A percentile compares a stretch with the other conserved stretches of the same genome.
phyloP scores from a whole-genome alignment of 768 basidiomycete genomes.

The Hemileccinum impolitum region DNA sequence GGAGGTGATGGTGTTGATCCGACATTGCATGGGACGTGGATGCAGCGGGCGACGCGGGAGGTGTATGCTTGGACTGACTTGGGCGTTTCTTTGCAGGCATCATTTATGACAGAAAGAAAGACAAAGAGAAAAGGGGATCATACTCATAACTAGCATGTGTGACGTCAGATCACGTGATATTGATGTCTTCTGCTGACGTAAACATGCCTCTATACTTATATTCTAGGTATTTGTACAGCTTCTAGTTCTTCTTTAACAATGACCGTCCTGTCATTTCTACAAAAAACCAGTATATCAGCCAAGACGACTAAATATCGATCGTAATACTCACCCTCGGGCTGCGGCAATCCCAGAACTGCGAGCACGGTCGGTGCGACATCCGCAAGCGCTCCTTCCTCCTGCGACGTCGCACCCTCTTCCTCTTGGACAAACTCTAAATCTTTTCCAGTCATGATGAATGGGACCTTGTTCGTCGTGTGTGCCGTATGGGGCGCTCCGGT shows the following conservation, averaged over 20 bases:
- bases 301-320: not conserved
- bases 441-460: slow-evolving; percentile 82
- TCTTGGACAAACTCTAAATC: slow-evolving; percentile 53
- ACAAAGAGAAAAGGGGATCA: not conserved
- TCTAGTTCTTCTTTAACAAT: slow-evolving; percentile 27
- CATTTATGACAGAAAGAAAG: not conserved
- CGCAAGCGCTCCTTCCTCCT: slow-evolving; percentile 74
- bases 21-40: slow-evolving; percentile 5
- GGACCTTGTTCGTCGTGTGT: slow-evolving; percentile 85
- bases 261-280: slow-evolving; percentile 31
- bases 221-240: slow-evolving; percentile 11
- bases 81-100: slow-evolving; percentile 22
- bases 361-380: slow-evolving; percentile 91
- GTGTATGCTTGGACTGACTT: slow-evolving; percentile 5
- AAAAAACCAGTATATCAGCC: slow-evolving; percentile 1
- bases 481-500: slow-evolving; percentile 89
- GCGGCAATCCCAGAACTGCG: slow-evolving; percentile 66
- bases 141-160: not conserved
- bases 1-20: slow-evolving; percentile 17
- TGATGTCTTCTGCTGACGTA: not conserved
- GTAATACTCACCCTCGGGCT: slow-evolving; percentile 58
- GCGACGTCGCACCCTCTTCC: slow-evolving; percentile 41
- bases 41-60: slow-evolving; percentile 4
- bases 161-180: slow-evolving; percentile 22
- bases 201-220: not conserved